A percentile compares a stretch with the other conserved stretches of the same genome.
phyloP scores from a whole-genome alignment of 108 stramenopile genomes.

The Cyclostephanos tholiformis region DNA sequence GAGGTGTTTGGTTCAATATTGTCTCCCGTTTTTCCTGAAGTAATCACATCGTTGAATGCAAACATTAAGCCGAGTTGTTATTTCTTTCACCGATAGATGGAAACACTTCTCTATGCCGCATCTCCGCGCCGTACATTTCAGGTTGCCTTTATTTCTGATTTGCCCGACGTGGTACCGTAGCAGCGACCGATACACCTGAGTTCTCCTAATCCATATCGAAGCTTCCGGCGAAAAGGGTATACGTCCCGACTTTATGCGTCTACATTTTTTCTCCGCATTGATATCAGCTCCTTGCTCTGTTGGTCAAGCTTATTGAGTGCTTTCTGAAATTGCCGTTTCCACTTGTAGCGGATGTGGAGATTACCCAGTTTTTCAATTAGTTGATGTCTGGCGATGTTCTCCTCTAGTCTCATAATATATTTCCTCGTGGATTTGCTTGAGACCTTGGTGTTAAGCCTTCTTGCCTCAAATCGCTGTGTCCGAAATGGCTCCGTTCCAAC shows the following conservation, averaged over 20 bases:
- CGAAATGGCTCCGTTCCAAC: not conserved
- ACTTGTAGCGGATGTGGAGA: too few relatives aligned
- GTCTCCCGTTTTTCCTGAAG: not conserved
- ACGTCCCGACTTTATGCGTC: slow-evolving; percentile 3
- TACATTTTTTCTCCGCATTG: slow-evolving; percentile 10
- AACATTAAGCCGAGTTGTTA: not conserved
- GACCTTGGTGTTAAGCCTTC: not conserved
- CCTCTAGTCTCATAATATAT: not conserved
- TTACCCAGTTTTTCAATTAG: not conserved
- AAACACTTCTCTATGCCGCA: slow-evolving; percentile 4
- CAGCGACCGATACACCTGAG: slow-evolving; percentile 10
- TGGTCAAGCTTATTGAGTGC: not conserved
- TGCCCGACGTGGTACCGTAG: not conserved
- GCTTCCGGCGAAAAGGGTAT: slow-evolving; percentile 23
- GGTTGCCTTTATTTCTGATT: slow-evolving; percentile 5
- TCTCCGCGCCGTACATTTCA: not conserved
- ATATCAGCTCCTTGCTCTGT: not conserved
- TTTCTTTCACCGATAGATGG: not conserved
- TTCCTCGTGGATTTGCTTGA: not conserved
- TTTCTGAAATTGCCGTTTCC: not conserved
- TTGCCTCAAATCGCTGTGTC: not conserved
- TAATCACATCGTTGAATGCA: slow-evolving; percentile 3
- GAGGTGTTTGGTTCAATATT: not conserved
- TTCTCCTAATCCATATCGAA: not conserved
- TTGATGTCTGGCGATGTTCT: not conserved